Evolutionary conservation across 1,284 basidiomycete species (phyloP).

Genomic region (Malassezia vespertilionis): DNA sequence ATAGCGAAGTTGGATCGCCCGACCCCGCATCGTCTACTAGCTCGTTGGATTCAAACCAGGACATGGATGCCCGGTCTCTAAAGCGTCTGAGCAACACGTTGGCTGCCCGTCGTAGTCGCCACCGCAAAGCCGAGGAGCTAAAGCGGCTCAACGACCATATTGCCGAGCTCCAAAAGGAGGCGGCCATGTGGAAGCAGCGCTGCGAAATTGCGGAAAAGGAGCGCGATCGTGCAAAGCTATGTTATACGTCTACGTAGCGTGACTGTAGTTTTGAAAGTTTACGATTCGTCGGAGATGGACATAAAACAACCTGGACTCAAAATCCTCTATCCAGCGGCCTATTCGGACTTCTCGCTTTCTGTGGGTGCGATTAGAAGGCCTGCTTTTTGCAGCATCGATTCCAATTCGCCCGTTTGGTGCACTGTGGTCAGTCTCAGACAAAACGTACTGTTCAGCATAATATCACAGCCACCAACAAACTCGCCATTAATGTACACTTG

Average conservation of each 20-base stretch:
- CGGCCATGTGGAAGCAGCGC: conserved; percentile 38
- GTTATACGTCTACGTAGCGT: no score
- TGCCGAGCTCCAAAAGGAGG: conserved; percentile 29
- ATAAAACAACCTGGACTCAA: no score
- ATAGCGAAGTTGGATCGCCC: neutral
- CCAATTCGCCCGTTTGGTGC: conserved; percentile 92
- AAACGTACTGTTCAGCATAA: conserved; percentile 73
- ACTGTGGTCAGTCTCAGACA: conserved; percentile 53
- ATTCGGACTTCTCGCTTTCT: neutral
- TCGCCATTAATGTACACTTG: conserved; percentile 90
- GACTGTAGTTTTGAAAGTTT: no score
- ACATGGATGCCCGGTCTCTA: conserved; percentile 34
- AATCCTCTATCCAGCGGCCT: neutral
- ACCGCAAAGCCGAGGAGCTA: conserved; percentile 44
- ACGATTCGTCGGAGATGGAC: no score
- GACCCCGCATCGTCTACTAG: neutral
- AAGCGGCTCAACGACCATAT: conserved; percentile 37
- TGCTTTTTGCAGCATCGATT: conserved; percentile 57
- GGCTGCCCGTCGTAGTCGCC: conserved; percentile 40
- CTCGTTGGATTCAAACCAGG: conserved; percentile 25
- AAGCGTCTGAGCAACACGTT: conserved; percentile 47
- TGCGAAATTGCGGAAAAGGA: conserved; percentile 38
- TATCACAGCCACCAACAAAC: conserved; percentile 94
- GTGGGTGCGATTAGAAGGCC: conserved; percentile 19
- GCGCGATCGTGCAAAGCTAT: conserved; percentile 19